Percentiles rank a stretch among this genome's conserved stretches.
phyloP scores from a whole-genome alignment of 768 basidiomycete species.

The Gautieria morchelliformis region DNA sequence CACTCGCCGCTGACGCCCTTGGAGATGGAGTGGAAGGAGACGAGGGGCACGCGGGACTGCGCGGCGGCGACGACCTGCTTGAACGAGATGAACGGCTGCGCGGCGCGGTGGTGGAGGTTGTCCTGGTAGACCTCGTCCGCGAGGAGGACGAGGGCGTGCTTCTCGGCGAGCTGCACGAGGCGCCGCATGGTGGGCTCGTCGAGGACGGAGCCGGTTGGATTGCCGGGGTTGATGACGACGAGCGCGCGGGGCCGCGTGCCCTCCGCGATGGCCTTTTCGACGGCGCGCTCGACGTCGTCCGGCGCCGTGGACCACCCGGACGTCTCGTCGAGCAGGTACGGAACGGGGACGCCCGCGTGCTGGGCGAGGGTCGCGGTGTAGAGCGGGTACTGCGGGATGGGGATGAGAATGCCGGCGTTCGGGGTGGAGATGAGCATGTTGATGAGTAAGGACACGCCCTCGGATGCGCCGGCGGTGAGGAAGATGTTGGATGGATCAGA shows the following conservation, averaged over 20 bases:
- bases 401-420: constrained; percentile 76
- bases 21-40: constrained; percentile 96
- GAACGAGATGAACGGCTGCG: constrained; percentile 84
- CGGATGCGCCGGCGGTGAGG: constrained; percentile 90
- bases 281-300: constrained; percentile 51
- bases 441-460: constrained; percentile 83
- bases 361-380: constrained; percentile 94
- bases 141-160: constrained; percentile 77
- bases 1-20: constrained; percentile 97
- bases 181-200: constrained; percentile 57
- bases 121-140: constrained; percentile 99
- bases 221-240: constrained; percentile 97
- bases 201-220: constrained; percentile 88
- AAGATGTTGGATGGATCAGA: constrained; percentile 80
- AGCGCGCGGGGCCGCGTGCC: constrained; percentile 69
- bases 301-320: constrained; percentile 77
- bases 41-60: constrained; percentile 66
- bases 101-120: constrained; percentile 66
- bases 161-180: constrained; percentile 78
- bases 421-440: constrained; percentile 65
- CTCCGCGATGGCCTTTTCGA: constrained; percentile 53
- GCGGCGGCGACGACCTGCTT: constrained; percentile 72
- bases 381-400: constrained; percentile 96
- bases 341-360: constrained; percentile 66
- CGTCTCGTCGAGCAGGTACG: constrained; percentile 83